A percentile compares a stretch with the other conserved stretches of the same genome.
Conservation (phyloP, 78 protist species). For the Guillardia theta region DNA sequence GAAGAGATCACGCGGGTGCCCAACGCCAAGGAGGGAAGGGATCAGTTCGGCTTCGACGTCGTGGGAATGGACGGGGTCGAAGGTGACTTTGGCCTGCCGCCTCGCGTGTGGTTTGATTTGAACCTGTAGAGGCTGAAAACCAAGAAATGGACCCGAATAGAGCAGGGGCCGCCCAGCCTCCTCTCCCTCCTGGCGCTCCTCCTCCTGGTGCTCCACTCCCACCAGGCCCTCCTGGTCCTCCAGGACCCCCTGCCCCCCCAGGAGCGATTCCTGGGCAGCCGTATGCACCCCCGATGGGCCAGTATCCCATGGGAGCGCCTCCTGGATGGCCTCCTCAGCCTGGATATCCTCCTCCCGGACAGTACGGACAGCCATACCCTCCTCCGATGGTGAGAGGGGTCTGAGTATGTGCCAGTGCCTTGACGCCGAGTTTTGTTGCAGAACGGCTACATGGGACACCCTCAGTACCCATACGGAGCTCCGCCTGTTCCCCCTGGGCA, state of each 20-base stretch:
- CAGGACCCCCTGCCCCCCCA: not conserved
- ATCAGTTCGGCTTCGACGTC: not conserved
- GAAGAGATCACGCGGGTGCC: slow-evolving; percentile 37
- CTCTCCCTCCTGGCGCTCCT: not conserved
- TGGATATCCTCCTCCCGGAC: not conserved
- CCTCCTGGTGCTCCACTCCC: not conserved
- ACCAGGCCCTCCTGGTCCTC: not conserved
- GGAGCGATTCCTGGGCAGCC: not conserved
- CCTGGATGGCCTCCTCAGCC: not conserved
- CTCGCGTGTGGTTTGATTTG: not conserved
- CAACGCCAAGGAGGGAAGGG: not conserved
- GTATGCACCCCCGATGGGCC: not conserved
- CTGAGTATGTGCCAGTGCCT: no score
- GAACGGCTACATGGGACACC: not conserved
- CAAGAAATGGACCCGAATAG: not conserved
- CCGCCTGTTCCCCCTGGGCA: not conserved
- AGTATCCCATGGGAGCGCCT: not conserved
- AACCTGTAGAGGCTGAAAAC: not conserved
- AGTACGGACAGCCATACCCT: not conserved
- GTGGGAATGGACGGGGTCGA: not conserved
- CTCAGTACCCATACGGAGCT: not conserved
- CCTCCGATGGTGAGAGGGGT: no score
- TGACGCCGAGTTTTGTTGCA: no score
- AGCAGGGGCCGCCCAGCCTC: not conserved
- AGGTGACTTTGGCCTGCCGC: not conserved